These are phyloP conservation scores for Biscogniauxia sp. DNA, from an alignment of 2,329 filamentous ascomycete species.

Conservation along the genomic window DNA sequence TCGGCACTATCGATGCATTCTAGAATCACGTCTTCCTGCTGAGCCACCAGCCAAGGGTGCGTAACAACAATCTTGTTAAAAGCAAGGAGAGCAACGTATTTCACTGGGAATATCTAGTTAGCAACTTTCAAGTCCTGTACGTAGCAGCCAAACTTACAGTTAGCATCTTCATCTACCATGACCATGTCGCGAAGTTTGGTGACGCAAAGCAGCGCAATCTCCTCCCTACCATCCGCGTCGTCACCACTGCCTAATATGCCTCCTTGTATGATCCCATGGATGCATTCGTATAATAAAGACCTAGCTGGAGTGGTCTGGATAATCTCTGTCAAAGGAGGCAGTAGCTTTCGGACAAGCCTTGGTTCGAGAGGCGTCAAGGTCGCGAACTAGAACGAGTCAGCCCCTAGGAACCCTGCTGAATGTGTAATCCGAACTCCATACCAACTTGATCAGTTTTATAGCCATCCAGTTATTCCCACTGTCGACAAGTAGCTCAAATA, in stretches of 20 bases:
- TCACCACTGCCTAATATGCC: conserved; percentile 85
- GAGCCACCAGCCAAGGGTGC: conserved; percentile 81
- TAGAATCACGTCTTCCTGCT: conserved; percentile 94
- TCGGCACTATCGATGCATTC: conserved; percentile 95
- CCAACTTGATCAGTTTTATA: conserved; percentile 97
- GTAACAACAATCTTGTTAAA: conserved; percentile 93
- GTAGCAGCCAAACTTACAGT: conserved; percentile 59
- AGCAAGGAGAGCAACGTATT: conserved; percentile 93
- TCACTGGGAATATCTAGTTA: conserved; percentile 56
- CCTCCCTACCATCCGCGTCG: conserved; percentile 77
- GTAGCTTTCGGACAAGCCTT: conserved; percentile 82
- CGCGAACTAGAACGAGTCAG: conserved; percentile 66
- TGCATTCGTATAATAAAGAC: conserved; percentile 98
- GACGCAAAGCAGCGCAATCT: conserved; percentile 89
- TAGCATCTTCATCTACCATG: conserved; percentile 88
- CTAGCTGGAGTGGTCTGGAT: conserved; percentile 95
- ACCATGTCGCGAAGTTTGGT: conserved; percentile 93
- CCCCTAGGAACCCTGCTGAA: neutral
- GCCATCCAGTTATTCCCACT: conserved; percentile 99
- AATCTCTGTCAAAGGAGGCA: conserved; percentile 86
- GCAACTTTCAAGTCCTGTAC: conserved; percentile 8
- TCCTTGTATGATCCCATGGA: conserved; percentile 96
- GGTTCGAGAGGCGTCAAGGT: conserved; percentile 91
- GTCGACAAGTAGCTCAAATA: conserved; percentile 90
- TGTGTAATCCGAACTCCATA: conserved; percentile 39